phyloP scores from a whole-genome alignment of 192 early-diverging fungal species.

The Dissophora ornata region DNA sequence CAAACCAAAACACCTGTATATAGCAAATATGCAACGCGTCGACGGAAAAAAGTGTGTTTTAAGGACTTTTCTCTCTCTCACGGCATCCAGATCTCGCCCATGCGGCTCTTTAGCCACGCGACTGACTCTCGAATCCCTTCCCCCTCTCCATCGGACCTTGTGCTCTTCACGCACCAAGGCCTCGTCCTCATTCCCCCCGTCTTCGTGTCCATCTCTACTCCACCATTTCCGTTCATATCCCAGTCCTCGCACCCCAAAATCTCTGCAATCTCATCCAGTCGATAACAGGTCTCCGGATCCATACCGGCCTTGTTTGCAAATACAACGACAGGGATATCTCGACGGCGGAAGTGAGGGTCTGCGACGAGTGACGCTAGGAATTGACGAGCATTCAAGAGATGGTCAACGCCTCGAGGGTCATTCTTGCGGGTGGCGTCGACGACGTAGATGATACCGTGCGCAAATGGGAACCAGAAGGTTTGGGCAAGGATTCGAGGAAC shows the following conservation, averaged over 20 bases:
- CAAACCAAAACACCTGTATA: no score
- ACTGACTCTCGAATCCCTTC: constrained; percentile 45
- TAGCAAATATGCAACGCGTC: no score
- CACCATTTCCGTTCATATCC: constrained; percentile 9
- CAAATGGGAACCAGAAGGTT: constrained; percentile 47
- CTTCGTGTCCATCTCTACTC: neutral
- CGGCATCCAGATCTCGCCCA: constrained; percentile 49
- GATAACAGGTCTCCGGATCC: constrained; percentile 47
- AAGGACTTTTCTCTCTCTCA: no score
- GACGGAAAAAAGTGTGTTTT: no score
- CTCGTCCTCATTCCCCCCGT: neutral
- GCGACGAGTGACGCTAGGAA: constrained; percentile 29
- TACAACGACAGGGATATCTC: constrained; percentile 43
- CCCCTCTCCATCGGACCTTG: constrained; percentile 32
- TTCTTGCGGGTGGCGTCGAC: constrained; percentile 53
- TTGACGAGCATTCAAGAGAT: constrained; percentile 40
- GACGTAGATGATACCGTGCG: constrained; percentile 48
- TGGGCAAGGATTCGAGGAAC: constrained; percentile 41
- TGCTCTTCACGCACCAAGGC: constrained; percentile 55
- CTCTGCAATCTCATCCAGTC: constrained; percentile 52
- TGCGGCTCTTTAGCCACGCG: constrained; percentile 51
- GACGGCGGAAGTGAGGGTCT: constrained; percentile 28
- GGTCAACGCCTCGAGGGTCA: constrained; percentile 47
- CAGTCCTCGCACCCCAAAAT: constrained; percentile 52
- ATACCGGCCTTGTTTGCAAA: constrained; percentile 51